Conservation (phyloP, 495 filamentous ascomycete genomes). For the Daldinia vernicosa region DNA sequence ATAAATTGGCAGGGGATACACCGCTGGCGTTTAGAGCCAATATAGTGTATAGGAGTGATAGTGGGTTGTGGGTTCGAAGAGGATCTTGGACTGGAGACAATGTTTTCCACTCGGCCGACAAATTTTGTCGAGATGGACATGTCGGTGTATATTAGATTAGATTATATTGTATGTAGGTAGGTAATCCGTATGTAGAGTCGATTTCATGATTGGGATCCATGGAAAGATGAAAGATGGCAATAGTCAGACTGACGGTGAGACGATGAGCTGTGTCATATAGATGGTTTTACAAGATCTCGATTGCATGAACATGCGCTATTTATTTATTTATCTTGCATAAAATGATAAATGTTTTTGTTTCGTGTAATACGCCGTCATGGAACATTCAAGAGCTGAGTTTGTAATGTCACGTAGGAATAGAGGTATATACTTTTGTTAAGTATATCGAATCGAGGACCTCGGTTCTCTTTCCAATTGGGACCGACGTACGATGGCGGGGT, state of each 20-base stretch:
- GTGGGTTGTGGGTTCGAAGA: neutral
- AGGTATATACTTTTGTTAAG: neutral
- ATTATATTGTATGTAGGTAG: too few relatives aligned
- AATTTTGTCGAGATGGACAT: neutral
- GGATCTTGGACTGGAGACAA: neutral
- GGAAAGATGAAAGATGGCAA: conserved; percentile 1
- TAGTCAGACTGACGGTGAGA: conserved; percentile 3
- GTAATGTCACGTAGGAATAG: neutral
- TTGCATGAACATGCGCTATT: conserved; percentile 8
- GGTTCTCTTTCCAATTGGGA: neutral
- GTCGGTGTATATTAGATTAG: conserved; percentile 6
- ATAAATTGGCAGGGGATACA: conserved; percentile 4
- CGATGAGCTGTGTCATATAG: conserved; percentile 19
- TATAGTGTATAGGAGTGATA: conserved; percentile 2
- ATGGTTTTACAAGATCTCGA: neutral
- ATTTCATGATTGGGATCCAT: neutral
- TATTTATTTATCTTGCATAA: conserved; percentile 27
- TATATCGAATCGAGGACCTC: conserved; percentile 2
- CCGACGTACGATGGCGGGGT: conserved; percentile 33
- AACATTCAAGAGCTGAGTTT: neutral
- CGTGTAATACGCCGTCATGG: conserved; percentile 16
- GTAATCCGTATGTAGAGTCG: neutral
- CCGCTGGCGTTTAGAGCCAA: neutral
- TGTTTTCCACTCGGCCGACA: neutral
- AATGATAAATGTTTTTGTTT: conserved; percentile 27